Evolutionary conservation across 768 basidiomycete species (phyloP).

Genomic region (Phylloporus arenicola): DNA sequence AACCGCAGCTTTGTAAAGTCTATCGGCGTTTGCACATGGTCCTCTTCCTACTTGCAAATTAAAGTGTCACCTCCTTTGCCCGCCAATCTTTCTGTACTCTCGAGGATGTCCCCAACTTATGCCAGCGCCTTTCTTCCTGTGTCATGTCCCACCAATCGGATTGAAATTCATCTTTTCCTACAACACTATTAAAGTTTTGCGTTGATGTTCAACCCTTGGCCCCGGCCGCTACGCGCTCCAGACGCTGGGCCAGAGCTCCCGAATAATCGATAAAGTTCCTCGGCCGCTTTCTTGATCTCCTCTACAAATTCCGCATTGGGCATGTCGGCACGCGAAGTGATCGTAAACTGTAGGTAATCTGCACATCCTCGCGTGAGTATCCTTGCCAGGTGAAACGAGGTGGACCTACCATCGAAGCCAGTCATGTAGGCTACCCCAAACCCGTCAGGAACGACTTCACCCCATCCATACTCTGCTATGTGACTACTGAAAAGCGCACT

Average conservation of each 20-base stretch:
- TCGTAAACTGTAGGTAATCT: conserved; percentile 82
- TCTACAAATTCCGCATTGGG: conserved; percentile 68
- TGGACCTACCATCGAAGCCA: conserved; percentile 63
- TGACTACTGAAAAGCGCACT: conserved; percentile 84
- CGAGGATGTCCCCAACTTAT: background rate
- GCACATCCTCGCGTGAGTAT: conserved; percentile 1
- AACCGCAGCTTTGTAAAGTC: conserved; percentile 4
- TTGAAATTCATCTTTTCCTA: background rate
- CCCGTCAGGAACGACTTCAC: conserved; percentile 90
- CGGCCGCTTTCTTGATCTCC: conserved; percentile 59
- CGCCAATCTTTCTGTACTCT: background rate
- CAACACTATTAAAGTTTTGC: conserved; percentile 17
- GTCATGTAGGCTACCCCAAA: conserved; percentile 96
- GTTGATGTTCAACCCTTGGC: background rate
- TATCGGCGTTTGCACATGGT: background rate
- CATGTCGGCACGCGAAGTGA: conserved; percentile 84
- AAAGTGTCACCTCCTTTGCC: background rate
- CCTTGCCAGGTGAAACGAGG: background rate
- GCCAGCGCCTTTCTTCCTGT: background rate
- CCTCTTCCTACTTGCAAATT: background rate
- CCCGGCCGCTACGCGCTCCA: background rate
- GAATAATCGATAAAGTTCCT: conserved; percentile 68
- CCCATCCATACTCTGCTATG: conserved; percentile 88
- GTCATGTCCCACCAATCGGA: background rate
- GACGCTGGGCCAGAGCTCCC: conserved; percentile 2